Conservation (phyloP, 345 rosid species). For the Salix brachista region DNA sequence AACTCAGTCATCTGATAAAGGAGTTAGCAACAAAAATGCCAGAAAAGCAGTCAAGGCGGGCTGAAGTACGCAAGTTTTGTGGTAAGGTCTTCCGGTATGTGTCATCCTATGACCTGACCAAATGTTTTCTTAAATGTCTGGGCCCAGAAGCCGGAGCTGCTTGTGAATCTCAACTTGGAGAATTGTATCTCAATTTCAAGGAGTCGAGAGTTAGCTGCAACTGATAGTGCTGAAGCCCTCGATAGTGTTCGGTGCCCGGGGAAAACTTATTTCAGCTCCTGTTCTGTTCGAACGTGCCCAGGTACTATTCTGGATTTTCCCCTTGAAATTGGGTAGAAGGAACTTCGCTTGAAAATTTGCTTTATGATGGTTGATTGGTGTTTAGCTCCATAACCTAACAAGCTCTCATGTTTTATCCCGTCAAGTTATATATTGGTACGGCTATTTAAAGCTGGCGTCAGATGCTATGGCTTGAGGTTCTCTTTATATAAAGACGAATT, state of each 20-base stretch:
- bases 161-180: constrained; percentile 64
- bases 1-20: constrained; percentile 49
- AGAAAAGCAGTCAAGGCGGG: constrained; percentile 55
- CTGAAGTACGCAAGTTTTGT: constrained; percentile 69
- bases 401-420: not conserved
- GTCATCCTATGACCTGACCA: constrained; percentile 43
- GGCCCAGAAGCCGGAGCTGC: constrained; percentile 49
- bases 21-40: constrained; percentile 62
- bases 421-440: not conserved
- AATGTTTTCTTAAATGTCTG: constrained; percentile 55
- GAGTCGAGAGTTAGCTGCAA: constrained; percentile 18
- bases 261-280: not conserved
- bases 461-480: not conserved
- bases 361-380: not conserved
- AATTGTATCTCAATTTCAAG: constrained; percentile 53
- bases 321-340: not conserved
- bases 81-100: constrained; percentile 50
- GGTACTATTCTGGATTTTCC: not conserved
- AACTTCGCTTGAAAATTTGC: not conserved
- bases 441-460: not conserved
- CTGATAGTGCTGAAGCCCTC: not conserved
- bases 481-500: not conserved
- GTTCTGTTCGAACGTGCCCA: not conserved
- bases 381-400: not conserved
- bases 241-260: not conserved